These are phyloP conservation scores for Cordyceps cicadae DNA, from an alignment of 2,329 filamentous ascomycete genomes.

Conservation along the genomic window DNA sequence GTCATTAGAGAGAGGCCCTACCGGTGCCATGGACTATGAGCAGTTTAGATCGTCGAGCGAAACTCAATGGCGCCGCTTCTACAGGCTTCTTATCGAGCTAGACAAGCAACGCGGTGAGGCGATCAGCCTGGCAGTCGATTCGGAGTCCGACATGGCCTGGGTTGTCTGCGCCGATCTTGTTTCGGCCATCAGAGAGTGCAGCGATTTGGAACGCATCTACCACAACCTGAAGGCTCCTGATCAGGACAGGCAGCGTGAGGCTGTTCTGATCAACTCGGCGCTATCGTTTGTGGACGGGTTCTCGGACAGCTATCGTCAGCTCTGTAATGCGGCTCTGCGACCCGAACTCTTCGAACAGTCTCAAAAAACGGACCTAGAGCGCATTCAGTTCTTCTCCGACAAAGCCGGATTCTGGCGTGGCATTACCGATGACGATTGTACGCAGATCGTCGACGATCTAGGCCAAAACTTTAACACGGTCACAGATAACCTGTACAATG, in stretches of 20 bases:
- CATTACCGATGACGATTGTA: constrained; percentile 73
- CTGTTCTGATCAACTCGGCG: constrained; percentile 61
- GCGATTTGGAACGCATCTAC: constrained; percentile 63
- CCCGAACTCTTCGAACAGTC: constrained; percentile 69
- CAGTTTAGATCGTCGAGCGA: constrained; percentile 67
- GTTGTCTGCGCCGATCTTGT: constrained; percentile 75
- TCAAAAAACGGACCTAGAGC: constrained; percentile 59
- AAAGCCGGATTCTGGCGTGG: constrained; percentile 69
- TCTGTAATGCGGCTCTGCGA: constrained; percentile 59
- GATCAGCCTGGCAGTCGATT: constrained; percentile 68
- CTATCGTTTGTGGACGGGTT: constrained; percentile 62
- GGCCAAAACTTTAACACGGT: constrained; percentile 56
- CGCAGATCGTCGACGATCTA: constrained; percentile 59
- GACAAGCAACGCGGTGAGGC: constrained; percentile 81
- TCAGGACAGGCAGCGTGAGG: constrained; percentile 43
- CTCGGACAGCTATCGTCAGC: constrained; percentile 58
- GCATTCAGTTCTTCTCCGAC: constrained; percentile 71
- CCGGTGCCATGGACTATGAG: constrained; percentile 64
- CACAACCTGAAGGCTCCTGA: constrained; percentile 55
- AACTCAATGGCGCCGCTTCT: constrained; percentile 83
- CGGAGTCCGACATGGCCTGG: constrained; percentile 66
- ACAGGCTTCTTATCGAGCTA: constrained; percentile 74
- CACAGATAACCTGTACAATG: constrained; percentile 45
- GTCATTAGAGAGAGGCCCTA: constrained; percentile 50
- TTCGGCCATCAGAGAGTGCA: constrained; percentile 72